phyloP scores from a whole-genome alignment of 768 basidiomycete species.

The Suillus plorans region DNA sequence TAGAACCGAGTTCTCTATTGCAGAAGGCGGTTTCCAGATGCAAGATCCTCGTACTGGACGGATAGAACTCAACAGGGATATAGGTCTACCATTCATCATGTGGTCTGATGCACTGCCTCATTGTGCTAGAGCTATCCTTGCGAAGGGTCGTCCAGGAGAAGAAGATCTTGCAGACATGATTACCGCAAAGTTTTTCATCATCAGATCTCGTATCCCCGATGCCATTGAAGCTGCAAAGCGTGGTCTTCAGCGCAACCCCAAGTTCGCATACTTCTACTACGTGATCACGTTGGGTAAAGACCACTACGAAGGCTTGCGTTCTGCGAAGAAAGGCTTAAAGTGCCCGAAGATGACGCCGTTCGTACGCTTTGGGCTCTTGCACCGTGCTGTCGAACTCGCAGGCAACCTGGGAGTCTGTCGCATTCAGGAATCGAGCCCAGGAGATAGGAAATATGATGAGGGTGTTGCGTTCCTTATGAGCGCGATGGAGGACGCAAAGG shows the following conservation, averaged over 20 bases:
- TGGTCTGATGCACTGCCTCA: constrained; percentile 60
- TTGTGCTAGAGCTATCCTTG: constrained; percentile 57
- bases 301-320: constrained; percentile 51
- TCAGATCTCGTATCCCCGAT: constrained; percentile 46
- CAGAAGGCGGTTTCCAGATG: constrained; percentile 54
- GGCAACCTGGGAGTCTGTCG: constrained; percentile 52
- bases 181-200: constrained; percentile 59
- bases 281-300: constrained; percentile 53
- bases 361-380: constrained; percentile 53
- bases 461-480: constrained; percentile 61
- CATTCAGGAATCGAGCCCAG: constrained; percentile 43
- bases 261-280: constrained; percentile 65
- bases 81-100: constrained; percentile 59
- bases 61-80: constrained; percentile 35
- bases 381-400: constrained; percentile 63
- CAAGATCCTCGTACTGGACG: constrained; percentile 43
- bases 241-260: constrained; percentile 53
- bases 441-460: constrained; percentile 52
- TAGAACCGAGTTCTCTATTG: constrained; percentile 59
- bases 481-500: constrained; percentile 59
- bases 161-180: constrained; percentile 60
- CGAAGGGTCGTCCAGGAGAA: constrained; percentile 39
- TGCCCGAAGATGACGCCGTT: constrained; percentile 55
- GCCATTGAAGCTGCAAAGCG: constrained; percentile 48
- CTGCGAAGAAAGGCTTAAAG: constrained; percentile 66